phyloP scores from a whole-genome alignment of 73 alveolate species.

The Paramecium octaurelia region DNA sequence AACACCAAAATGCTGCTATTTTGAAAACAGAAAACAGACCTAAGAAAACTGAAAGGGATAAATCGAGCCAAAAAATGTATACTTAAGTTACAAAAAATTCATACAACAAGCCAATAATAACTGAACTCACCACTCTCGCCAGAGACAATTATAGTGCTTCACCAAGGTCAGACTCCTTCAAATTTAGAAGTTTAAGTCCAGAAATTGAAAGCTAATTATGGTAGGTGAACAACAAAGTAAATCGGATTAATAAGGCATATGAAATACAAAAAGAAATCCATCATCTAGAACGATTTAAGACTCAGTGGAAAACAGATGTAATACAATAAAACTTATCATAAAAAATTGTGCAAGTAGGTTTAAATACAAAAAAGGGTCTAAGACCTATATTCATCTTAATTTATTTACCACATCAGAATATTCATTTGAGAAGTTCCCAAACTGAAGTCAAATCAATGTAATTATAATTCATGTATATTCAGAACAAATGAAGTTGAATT shows the following conservation, averaged over 20 bases:
- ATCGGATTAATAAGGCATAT: constrained; percentile 5
- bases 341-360: not conserved
- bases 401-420: not conserved
- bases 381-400: not conserved
- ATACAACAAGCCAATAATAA: not conserved
- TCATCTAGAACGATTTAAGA: constrained; percentile 22
- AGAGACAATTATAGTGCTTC: not conserved
- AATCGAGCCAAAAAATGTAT: not conserved
- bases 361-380: constrained; percentile 19
- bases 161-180: not conserved
- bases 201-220: not conserved
- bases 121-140: not conserved
- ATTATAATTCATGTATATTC: not conserved
- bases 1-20: not conserved
- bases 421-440: not conserved
- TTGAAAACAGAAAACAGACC: not conserved
- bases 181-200: constrained; percentile 18
- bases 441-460: constrained; percentile 11
- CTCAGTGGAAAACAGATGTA: not conserved
- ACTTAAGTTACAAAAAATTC: constrained; percentile 3
- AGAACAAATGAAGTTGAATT: constrained; percentile 11
- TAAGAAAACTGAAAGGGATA: not conserved
- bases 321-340: not conserved
- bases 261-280: constrained; percentile 4
- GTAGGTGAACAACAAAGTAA: not conserved